Conservation (phyloP, 768 basidiomycete genomes). For the Infundibulicybe gibba region DNA sequence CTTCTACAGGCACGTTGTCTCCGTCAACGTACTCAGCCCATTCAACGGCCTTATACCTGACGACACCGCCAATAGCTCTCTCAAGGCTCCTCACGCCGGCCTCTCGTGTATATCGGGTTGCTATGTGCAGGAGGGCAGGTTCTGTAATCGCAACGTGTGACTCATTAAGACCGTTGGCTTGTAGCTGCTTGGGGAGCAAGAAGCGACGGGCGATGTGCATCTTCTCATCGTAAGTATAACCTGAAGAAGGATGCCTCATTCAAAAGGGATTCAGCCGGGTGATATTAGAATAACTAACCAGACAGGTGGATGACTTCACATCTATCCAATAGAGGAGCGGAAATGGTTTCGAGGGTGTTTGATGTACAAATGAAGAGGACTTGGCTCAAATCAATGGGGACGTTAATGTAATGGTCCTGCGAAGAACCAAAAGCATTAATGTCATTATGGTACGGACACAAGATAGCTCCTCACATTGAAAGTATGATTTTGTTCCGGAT, state of each 20-base stretch:
- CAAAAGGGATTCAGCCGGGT: not conserved
- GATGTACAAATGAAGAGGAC: slow-evolving; percentile 93
- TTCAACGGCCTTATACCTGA: slow-evolving; percentile 89
- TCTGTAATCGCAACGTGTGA: slow-evolving; percentile 65
- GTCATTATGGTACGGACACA: not conserved
- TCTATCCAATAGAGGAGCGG: slow-evolving; percentile 82
- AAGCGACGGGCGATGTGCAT: slow-evolving; percentile 84
- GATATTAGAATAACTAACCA: slow-evolving; percentile 32
- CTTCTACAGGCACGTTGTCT: slow-evolving; percentile 6
- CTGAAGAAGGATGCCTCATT: slow-evolving; percentile 21
- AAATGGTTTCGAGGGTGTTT: slow-evolving; percentile 86
- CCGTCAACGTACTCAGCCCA: slow-evolving; percentile 70
- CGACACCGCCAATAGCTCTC: slow-evolving; percentile 82
- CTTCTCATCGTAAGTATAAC: slow-evolving; percentile 90
- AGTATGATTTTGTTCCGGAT: slow-evolving; percentile 88
- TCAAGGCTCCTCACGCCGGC: slow-evolving; percentile 92
- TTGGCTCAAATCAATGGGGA: slow-evolving; percentile 84
- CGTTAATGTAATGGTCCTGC: slow-evolving; percentile 89
- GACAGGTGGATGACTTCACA: slow-evolving; percentile 85
- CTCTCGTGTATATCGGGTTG: slow-evolving; percentile 82
- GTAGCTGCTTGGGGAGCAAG: slow-evolving; percentile 85
- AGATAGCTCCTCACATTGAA: slow-evolving; percentile 56
- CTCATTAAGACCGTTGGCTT: slow-evolving; percentile 67
- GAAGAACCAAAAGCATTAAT: slow-evolving; percentile 2
- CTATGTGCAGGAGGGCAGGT: slow-evolving; percentile 65